Evolutionary conservation across 2,329 filamentous ascomycete species (phyloP), one percentile per base, ranked within the genome.

Genomic region (Xylariaceae sp.): DNA sequence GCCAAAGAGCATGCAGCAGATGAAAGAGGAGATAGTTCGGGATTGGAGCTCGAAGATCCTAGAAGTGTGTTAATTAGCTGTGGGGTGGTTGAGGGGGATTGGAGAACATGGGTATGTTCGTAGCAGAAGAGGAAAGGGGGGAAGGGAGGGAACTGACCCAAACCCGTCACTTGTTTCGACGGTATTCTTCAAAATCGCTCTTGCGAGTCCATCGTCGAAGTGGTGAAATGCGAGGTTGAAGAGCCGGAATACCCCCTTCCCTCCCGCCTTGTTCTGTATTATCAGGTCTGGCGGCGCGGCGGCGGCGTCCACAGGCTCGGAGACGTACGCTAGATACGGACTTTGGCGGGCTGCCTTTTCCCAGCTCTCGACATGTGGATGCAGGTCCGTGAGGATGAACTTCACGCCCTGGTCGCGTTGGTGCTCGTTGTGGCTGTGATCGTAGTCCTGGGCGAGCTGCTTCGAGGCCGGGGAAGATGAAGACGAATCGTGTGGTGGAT

Each of bases 201-300:
- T 72, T 0, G 86, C 88, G 15, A 85, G 70, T 3, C 73, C 72
- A 64, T 91, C 85, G 57, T 85, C 80, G 61, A 92, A 92, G 72
- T 92, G 88, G 70, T 92, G 89, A 65, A 92, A 92, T 1, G 87
- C 82, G 2, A 91, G 76, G 67, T 87, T 89, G 70, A 89, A 92
- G 43, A 91, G 72, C 4, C 88, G 77, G 66, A 91, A 87, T 18
- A 89, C 74, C 64, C 77, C 80, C 42, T 74, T 75, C 3, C 72
- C 74, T 9, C 70, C 66, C 5, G 60, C 64, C 15, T 61, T 57
- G 52, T 58, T 64, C 27, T 65, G 65, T 18, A 50, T 63, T 40
- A 81, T 71, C 26, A 86, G 69, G 33, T 77, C 70, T 26, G 70
- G 64, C n/a, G 85, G 82, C 1, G 82, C 84, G 44, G 77, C 73